phyloP scores from a whole-genome alignment of 1,139 yeast species.

The Kazachstania sp. region DNA sequence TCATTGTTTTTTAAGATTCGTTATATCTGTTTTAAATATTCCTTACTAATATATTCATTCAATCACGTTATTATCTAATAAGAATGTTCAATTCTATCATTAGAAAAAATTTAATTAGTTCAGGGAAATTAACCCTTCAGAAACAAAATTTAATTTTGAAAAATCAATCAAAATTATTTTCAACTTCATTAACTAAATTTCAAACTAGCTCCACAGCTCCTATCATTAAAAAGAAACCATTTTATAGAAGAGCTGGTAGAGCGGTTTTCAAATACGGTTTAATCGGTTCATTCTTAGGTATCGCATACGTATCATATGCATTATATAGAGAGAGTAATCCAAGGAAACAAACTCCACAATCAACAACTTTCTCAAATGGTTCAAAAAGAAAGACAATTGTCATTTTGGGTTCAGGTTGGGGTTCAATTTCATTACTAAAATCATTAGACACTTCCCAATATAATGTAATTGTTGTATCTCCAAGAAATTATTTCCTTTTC shows the following conservation, averaged over 20 bases:
- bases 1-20: no score
- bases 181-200: not conserved
- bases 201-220: not conserved
- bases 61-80: no score
- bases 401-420: conserved; percentile 93
- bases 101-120: not conserved
- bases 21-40: not conserved
- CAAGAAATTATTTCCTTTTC: conserved; percentile 88
- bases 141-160: conserved; percentile 1
- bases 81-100: conserved; percentile 2
- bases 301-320: conserved; percentile 47
- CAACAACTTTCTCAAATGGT: conserved; percentile 54
- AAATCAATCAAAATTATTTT: not conserved
- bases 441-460: conserved; percentile 76
- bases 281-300: conserved; percentile 23
- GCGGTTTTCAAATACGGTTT: conserved; percentile 8
- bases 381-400: conserved; percentile 81
- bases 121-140: not conserved
- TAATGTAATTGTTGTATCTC: conserved; percentile 83
- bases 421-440: conserved; percentile 72
- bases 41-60: not conserved
- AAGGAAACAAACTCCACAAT: conserved; percentile 47
- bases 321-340: conserved; percentile 59
- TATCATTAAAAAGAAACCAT: not conserved
- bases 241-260: conserved; percentile 9